Evolutionary conservation across 2,329 filamentous ascomycete species (phyloP), one percentile per base, ranked within the genome.

Genomic region (Neurospora crassa): DNA sequence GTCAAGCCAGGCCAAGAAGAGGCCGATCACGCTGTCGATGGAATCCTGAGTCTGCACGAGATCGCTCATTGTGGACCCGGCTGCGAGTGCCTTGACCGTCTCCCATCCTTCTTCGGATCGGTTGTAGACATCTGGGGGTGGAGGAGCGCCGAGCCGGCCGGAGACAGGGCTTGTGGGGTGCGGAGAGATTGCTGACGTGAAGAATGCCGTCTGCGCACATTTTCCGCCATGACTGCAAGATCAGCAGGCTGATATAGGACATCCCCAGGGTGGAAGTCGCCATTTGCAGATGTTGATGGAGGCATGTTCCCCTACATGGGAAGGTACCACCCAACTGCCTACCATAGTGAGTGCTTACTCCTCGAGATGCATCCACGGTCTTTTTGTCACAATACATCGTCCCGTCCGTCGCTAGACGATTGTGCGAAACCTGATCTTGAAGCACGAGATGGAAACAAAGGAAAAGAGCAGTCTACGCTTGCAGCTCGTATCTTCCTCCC

Each of bases 21-120:
- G 71, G 11, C 71, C 53, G 42, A 76, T 71, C 6, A 72, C 72
- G n/a, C 68, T 43, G 29, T 69, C 71, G 42, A 76, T 73, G n/a
- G 45, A 71, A 8, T 67, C 42, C 68, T 76, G 74, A 24, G 73
- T 72, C 45, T 73, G 72, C 14, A 74, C 41, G 1, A 76, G 47
- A 63, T 75, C 82, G 82, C 73, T 82, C n/a, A 79, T 72, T 0
- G 77, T 74, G 67, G 79, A 79, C 8, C 74, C 77, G 7, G 76
- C 69, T 67, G 79, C 76, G 8, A 69, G 68, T 81, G 80, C 37
- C 77, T 78, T 4, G 77, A 73, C 53, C 78, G 78, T 24, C 76
- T 74, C 40, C 79, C 78, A 42, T 83, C 79, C 8, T 77, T 74
- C 40, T 77, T 78, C 5, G 78, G 79, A 70, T 81, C 77, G 12